Base-by-base conservation (phyloP, 2,329 filamentous ascomycete species). In the Phialemonium atrogriseum region DNA sequence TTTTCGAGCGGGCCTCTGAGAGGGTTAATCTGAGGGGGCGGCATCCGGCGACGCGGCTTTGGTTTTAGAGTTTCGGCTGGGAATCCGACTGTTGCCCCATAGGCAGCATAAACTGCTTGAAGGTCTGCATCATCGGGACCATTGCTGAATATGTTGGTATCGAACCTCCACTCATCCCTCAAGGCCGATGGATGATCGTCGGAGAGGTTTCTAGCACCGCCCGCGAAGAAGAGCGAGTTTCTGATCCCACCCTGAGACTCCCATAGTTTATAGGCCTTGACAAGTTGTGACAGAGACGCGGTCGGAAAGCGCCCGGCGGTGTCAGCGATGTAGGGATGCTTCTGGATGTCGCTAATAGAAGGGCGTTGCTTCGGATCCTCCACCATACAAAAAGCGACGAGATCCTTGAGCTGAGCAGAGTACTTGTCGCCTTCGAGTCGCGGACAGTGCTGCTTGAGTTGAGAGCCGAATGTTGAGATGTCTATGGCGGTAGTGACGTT, bases 181-280 rank as follows among this genome's bases (percentile, higher is more conserved):
- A 67, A 45, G 1, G 59, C 58, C 4, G 59, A 58, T 3, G 62
- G 56, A 2, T 52, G 51, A n/a, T 63, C 38, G 16, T 65, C 51
- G 5, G 54, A 52, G n/a, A 64, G 59, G 3, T 56, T 64, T 40
- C 73, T 70, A 2, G 73, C 74, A 34, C 74, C 74, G 15, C 69
- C 70, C 5, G 62, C 52, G 9, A 64, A 64, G 41, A 80, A 79
- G 1, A 79, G 59, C 12, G 75, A 79, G 37, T 71, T 72, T 26
- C 82, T 72, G 40, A 71, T 73, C 17, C 81, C 82, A n/a, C 82
- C 83, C 43, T 73, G 68, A 10, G 76, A 68, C 51, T 86, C 81
- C 82, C 82, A 87, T 12, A 76, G 49, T 46, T 77, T 78, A 56
- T 80, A 87, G 9, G 73, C 75, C 39, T 73, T 71, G 4, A 87